phyloP scores from a whole-genome alignment of 108 stramenopile species.

The Nitzschia sp. region DNA sequence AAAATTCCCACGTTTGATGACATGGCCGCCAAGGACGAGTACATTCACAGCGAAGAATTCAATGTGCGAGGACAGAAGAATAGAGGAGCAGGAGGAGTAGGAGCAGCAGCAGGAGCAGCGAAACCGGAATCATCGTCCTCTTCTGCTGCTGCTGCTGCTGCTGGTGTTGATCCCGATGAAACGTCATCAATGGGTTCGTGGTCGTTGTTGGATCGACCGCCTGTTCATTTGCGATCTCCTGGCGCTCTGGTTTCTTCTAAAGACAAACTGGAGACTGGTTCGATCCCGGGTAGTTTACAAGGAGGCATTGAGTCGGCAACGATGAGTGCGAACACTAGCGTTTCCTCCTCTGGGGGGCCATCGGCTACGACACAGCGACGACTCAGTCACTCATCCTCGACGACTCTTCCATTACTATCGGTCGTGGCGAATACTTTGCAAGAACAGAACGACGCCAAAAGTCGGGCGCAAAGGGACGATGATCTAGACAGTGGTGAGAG shows the following conservation, averaged over 20 bases:
- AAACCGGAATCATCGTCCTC: neutral
- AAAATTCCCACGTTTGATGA: constrained; percentile 37
- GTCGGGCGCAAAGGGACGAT: neutral
- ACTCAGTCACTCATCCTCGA: neutral
- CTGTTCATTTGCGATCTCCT: neutral
- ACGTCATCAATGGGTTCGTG: constrained; percentile 10
- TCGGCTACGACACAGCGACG: neutral
- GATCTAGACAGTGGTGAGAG: neutral
- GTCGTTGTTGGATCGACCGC: constrained; percentile 28
- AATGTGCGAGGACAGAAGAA: constrained; percentile 24
- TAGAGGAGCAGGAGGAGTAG: neutral
- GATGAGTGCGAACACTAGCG: neutral
- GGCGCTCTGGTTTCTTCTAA: neutral
- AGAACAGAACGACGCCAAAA: neutral
- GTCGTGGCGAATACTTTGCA: constrained; percentile 14
- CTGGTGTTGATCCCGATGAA: neutral
- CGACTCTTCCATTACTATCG: constrained; percentile 9
- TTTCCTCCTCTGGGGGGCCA: neutral
- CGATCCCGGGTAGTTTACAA: neutral
- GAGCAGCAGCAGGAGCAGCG: neutral
- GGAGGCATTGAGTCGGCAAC: neutral
- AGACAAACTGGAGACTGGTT: neutral
- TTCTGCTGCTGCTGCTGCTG: neutral
- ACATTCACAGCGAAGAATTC: constrained; percentile 47
- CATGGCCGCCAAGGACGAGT: constrained; percentile 56